Evolutionary conservation across 2,329 filamentous ascomycete species (phyloP).

Genomic region (Thelonectria discophora): DNA sequence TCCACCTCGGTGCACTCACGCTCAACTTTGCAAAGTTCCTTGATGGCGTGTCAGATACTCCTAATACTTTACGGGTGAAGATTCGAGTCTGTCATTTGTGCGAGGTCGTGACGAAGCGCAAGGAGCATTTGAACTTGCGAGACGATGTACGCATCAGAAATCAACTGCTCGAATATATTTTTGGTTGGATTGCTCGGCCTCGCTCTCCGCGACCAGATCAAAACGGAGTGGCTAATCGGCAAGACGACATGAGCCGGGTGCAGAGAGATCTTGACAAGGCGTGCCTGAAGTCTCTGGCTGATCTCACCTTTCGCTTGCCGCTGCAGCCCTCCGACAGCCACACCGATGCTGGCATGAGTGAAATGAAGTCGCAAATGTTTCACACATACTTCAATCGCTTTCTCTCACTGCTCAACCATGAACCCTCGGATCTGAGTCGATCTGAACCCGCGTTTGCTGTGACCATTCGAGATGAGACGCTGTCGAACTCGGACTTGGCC

Average conservation of each 20-base stretch:
- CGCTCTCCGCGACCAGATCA: conserved; percentile 60
- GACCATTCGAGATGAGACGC: conserved; percentile 60
- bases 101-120: conserved; percentile 71
- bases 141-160: conserved; percentile 76
- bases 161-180: conserved; percentile 73
- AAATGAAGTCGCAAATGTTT: conserved; percentile 76
- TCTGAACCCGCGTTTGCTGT: conserved; percentile 45
- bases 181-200: conserved; percentile 73
- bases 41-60: conserved; percentile 64
- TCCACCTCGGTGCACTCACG: conserved; percentile 70
- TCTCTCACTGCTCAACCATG: conserved; percentile 70
- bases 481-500: conserved; percentile 67
- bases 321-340: conserved; percentile 72
- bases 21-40: conserved; percentile 74
- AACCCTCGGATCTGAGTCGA: conserved; percentile 54
- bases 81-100: conserved; percentile 75
- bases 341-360: conserved; percentile 71
- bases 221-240: conserved; percentile 52
- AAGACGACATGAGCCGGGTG: conserved; percentile 65
- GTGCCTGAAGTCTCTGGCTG: conserved; percentile 70
- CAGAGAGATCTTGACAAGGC: conserved; percentile 73
- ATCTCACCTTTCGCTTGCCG: conserved; percentile 72
- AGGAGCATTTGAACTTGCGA: conserved; percentile 73
- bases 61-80: conserved; percentile 68
- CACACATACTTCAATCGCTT: conserved; percentile 77